Conservation (phyloP, 2,329 filamentous ascomycete species). For the Ascochyta fabae region DNA sequence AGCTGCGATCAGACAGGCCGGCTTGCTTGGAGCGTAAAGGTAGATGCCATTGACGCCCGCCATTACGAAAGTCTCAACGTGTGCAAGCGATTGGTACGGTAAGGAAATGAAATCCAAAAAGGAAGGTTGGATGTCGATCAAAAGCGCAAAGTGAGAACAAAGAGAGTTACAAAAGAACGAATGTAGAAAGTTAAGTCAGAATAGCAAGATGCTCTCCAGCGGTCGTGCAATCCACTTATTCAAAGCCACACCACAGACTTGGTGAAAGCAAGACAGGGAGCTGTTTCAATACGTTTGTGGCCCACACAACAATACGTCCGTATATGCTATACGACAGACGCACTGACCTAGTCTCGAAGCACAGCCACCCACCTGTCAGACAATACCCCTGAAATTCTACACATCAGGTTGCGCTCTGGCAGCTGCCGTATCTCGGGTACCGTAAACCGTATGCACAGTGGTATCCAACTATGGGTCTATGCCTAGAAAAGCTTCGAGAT, state of each 20-base stretch:
- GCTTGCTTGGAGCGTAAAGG: slow-evolving; percentile 23
- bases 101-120: not conserved
- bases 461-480: not conserved
- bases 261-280: not conserved
- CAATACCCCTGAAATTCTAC: not conserved
- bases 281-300: not conserved
- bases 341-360: slow-evolving; percentile 10
- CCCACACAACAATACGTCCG: slow-evolving; percentile 12
- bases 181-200: not conserved
- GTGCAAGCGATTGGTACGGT: too few relatives aligned
- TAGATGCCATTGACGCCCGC: slow-evolving; percentile 24
- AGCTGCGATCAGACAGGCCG: slow-evolving; percentile 19
- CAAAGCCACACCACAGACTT: not conserved
- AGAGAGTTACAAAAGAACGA: not conserved
- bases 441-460: slow-evolving; percentile 7
- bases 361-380: slow-evolving; percentile 11
- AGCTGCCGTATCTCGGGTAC: not conserved
- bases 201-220: not conserved
- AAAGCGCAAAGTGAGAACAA: not conserved
- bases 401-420: not conserved
- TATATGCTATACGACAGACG: slow-evolving; percentile 16
- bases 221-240: not conserved
- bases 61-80: slow-evolving; percentile 6
- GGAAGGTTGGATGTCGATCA: not conserved
- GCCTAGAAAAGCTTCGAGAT: too few relatives aligned